These are phyloP conservation scores for Diaporthe sp. DNA, from an alignment of 2,329 filamentous ascomycete genomes.

Conservation along the genomic window DNA sequence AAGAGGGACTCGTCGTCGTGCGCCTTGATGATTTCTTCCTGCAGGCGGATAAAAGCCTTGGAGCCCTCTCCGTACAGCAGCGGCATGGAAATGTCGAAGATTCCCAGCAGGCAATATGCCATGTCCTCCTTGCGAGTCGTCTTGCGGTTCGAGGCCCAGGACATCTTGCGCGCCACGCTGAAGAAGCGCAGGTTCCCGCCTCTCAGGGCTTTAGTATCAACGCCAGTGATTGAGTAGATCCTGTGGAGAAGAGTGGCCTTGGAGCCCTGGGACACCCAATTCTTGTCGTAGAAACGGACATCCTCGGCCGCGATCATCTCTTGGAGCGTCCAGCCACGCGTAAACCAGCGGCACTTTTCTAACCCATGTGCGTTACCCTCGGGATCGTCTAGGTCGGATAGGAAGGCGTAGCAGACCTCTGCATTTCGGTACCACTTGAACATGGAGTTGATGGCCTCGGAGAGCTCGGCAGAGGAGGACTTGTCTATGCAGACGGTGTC, in stretches of 20 bases:
- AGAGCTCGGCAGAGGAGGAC: constrained; percentile 32
- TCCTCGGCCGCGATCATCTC: constrained; percentile 40
- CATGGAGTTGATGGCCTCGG: constrained; percentile 41
- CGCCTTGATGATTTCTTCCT: constrained; percentile 42
- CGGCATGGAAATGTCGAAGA: constrained; percentile 24
- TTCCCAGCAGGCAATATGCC: constrained; percentile 23
- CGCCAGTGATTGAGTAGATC: constrained; percentile 39
- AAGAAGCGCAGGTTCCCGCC: constrained; percentile 31
- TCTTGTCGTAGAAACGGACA: constrained; percentile 42
- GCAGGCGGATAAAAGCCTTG: constrained; percentile 18
- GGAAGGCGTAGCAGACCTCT: constrained; percentile 35
- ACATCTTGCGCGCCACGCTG: constrained; percentile 11
- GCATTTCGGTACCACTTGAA: constrained; percentile 38
- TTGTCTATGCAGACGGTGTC: constrained; percentile 42
- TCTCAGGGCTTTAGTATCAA: constrained; percentile 32
- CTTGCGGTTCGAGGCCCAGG: neutral
- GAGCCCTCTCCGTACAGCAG: constrained; percentile 30
- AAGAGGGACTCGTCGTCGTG: constrained; percentile 25
- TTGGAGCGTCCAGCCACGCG: constrained; percentile 37
- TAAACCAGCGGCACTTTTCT: constrained; percentile 30
- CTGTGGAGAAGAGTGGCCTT: constrained; percentile 37
- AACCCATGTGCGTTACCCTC: neutral
- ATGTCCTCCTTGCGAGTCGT: constrained; percentile 23
- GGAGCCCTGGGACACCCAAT: constrained; percentile 37
- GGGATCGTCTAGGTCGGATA: constrained; percentile 2